These are phyloP conservation scores for Calophaca sinica DNA, from an alignment of 306 rosid species.

Conservation along the genomic window DNA sequence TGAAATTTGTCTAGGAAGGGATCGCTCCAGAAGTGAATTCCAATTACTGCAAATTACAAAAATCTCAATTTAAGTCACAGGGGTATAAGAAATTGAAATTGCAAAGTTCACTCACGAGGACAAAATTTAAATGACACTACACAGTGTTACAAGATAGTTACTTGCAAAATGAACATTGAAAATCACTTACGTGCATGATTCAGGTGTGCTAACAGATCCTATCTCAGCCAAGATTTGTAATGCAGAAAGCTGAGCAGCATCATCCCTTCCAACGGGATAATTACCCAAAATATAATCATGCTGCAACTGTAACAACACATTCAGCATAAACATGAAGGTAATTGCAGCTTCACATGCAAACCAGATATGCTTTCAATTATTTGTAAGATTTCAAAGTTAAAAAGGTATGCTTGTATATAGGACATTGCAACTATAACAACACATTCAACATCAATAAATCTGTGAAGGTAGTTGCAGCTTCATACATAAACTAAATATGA, in stretches of 20 bases:
- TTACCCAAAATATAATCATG: conserved; percentile 97
- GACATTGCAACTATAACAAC: conserved; percentile 56
- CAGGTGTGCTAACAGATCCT: conserved; percentile 72
- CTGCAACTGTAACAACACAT: conserved; percentile 75
- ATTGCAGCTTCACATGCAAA: conserved; percentile 31
- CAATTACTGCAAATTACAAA: conserved; percentile 71
- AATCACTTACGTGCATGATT: conserved; percentile 78
- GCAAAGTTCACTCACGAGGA: conserved; percentile 42
- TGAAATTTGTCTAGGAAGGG: conserved; percentile 89
- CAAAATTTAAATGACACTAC: conserved; percentile 25
- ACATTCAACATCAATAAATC: conserved; percentile 22
- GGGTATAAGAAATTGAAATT: conserved; percentile 14
- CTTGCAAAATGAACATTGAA: conserved; percentile 26
- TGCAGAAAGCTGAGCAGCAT: conserved; percentile 96
- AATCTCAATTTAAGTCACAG: conserved; percentile 20
- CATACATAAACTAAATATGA: conserved; percentile 34
- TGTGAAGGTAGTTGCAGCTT: conserved; percentile 41
- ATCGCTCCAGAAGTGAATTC: conserved; percentile 88
- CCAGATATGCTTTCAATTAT: conserved; percentile 14
- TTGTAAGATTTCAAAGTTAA: conserved; percentile 24
- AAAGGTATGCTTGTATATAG: conserved; percentile 68
- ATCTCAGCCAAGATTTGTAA: conserved; percentile 89
- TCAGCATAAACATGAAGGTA: conserved; percentile 29
- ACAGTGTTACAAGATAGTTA: conserved; percentile 40
- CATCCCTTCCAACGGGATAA: conserved; percentile 97